Conservation (phyloP, 2,329 filamentous ascomycete species). For the Huntiella savannae region DNA sequence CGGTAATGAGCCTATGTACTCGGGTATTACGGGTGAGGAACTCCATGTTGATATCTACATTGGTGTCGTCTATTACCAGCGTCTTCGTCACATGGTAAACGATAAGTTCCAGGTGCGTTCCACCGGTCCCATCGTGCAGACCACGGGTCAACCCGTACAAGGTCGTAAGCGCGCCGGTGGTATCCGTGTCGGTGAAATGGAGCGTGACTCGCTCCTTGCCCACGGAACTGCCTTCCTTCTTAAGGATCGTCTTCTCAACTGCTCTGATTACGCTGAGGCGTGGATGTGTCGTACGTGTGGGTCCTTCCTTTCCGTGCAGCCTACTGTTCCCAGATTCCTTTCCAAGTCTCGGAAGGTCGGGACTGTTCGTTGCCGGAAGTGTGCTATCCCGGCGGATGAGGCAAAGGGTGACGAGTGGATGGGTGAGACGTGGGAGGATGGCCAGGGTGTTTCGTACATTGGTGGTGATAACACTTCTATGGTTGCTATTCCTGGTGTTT, state of each 20-base stretch:
- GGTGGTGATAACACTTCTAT: constrained; percentile 82
- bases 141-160: constrained; percentile 93
- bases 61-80: constrained; percentile 94
- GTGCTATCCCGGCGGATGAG: constrained; percentile 43
- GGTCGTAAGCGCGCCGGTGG: constrained; percentile 89
- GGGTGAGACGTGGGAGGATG: constrained; percentile 83
- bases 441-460: constrained; percentile 61
- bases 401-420: constrained; percentile 38
- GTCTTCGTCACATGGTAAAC: constrained; percentile 97
- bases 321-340: constrained; percentile 47
- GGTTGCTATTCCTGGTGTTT: constrained; percentile 78
- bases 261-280: constrained; percentile 75
- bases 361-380: constrained; percentile 61
- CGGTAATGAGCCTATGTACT: constrained; percentile 98
- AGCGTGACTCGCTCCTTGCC: constrained; percentile 82
- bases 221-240: constrained; percentile 90
- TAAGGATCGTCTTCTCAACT: constrained; percentile 92
- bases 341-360: constrained; percentile 46
- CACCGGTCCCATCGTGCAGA: constrained; percentile 73
- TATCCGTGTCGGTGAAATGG: constrained; percentile 99
- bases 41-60: constrained; percentile 91
- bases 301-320: constrained; percentile 75
- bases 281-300: constrained; percentile 85
- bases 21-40: constrained; percentile 86
- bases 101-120: constrained; percentile 98